These are phyloP conservation scores for Wakefieldia striispora DNA, from an alignment of 768 basidiomycete species.

Conservation along the genomic window DNA sequence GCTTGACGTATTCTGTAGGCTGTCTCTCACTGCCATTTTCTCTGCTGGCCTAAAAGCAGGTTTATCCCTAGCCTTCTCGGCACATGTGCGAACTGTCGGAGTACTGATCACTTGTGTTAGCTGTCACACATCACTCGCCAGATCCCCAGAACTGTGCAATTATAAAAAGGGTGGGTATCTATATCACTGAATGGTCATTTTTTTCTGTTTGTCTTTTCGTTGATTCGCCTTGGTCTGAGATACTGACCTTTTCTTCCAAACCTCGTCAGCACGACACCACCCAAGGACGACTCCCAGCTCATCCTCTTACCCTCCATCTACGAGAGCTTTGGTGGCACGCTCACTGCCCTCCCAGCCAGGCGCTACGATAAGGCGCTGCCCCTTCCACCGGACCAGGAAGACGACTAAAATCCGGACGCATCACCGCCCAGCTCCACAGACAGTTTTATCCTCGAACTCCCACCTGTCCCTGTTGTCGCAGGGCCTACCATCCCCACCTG, in stretches of 20 bases:
- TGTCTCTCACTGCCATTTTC: too few species aligned
- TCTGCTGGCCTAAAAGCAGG: too few species aligned
- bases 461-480: conserved; percentile 3
- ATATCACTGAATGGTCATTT: too few species aligned
- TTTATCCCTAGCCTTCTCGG: too few species aligned
- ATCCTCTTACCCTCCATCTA: conserved; percentile 30
- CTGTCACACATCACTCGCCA: too few species aligned
- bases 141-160: too few species aligned
- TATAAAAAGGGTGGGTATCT: too few species aligned
- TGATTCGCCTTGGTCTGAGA: too few species aligned
- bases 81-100: too few species aligned
- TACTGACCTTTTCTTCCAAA: conserved; percentile 33
- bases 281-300: conserved; percentile 9
- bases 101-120: too few species aligned
- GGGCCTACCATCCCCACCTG: conserved; percentile 27
- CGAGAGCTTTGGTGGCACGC: conserved; percentile 32
- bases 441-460: conserved; percentile 21
- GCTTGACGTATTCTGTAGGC: too few species aligned
- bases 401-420: conserved; percentile 24
- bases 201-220: too few species aligned
- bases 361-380: conserved; percentile 32
- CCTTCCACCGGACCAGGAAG: conserved; percentile 27
- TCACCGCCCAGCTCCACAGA: conserved; percentile 27
- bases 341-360: conserved; percentile 30
- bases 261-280: conserved; percentile 9